Percentiles rank a stretch among this genome's conserved stretches.
These are phyloP conservation scores for Aspergillus ustus DNA, from an alignment of 2,329 filamentous ascomycete genomes.

Conservation along the genomic window DNA sequence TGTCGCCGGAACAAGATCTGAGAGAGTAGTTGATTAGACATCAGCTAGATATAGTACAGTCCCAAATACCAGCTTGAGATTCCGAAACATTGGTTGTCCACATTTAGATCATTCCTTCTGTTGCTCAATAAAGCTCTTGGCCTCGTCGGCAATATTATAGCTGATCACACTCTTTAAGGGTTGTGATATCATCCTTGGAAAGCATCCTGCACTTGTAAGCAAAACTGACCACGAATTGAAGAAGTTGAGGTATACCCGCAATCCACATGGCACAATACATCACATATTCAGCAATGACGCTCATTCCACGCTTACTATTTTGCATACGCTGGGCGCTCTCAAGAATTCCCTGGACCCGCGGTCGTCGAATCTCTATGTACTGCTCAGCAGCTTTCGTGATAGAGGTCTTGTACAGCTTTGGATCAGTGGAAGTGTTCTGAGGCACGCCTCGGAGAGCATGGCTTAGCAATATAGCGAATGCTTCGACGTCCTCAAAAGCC, in stretches of 20 bases:
- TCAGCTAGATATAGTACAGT: background rate
- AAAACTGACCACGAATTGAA: constrained; percentile 13
- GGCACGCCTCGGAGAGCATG: constrained; percentile 33
- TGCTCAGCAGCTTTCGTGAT: constrained; percentile 35
- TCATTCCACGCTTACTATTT: constrained; percentile 40
- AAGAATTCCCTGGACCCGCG: constrained; percentile 40
- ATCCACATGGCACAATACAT: constrained; percentile 47
- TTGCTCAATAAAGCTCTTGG: constrained; percentile 19
- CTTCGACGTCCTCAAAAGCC: constrained; percentile 60
- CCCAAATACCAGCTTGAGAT: background rate
- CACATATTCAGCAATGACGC: constrained; percentile 38
- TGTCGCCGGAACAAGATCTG: background rate
- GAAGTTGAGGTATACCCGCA: constrained; percentile 28
- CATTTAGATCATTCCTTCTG: background rate
- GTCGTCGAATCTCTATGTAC: constrained; percentile 42
- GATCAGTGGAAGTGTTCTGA: background rate
- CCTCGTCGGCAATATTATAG: constrained; percentile 33
- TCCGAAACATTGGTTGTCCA: no score
- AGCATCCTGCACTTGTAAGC: constrained; percentile 27
- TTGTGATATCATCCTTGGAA: constrained; percentile 26
- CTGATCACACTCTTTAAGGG: constrained; percentile 24
- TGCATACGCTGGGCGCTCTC: constrained; percentile 39
- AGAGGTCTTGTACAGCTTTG: constrained; percentile 22
- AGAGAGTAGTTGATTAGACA: background rate
- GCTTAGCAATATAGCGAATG: constrained; percentile 48